A percentile compares a stretch with the other conserved stretches of the same genome.
Conservation (phyloP, 176 grass and related monocot species). For the Hsuehochloa calcarea region DNA sequence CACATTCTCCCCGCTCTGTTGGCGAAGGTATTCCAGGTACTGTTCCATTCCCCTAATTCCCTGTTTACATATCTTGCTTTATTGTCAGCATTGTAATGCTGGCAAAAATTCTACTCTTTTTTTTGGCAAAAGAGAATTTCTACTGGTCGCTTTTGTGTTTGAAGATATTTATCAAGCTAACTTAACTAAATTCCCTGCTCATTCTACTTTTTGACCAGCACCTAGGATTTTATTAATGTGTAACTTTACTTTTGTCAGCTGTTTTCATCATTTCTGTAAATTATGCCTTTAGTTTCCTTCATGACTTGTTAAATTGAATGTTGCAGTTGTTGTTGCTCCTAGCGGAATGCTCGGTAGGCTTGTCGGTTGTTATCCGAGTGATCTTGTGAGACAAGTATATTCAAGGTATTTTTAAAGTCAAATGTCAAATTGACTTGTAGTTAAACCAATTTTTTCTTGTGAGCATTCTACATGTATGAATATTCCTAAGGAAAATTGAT, state of each 20-base stretch:
- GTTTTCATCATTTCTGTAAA: slow-evolving; percentile 16
- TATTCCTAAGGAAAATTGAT: slow-evolving; percentile 15
- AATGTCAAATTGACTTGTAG: neutral
- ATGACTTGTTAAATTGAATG: slow-evolving; percentile 33
- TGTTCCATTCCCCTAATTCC: slow-evolving; percentile 15
- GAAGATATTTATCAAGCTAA: neutral
- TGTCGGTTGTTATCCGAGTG: slow-evolving; percentile 91
- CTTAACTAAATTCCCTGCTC: neutral
- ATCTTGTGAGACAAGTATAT: slow-evolving; percentile 96
- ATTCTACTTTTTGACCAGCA: neutral
- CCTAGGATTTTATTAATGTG: neutral
- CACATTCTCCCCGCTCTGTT: slow-evolving; percentile 59
- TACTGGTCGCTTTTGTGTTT: no score
- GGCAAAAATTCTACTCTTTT: neutral
- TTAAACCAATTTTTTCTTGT: neutral
- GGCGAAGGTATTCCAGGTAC: slow-evolving; percentile 89
- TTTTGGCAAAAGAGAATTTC: neutral
- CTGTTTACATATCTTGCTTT: slow-evolving; percentile 18
- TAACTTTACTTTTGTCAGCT: slow-evolving; percentile 19
- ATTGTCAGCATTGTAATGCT: neutral
- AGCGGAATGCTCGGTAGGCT: slow-evolving; percentile 97
- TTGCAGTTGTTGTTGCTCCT: slow-evolving; percentile 96
- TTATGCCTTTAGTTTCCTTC: slow-evolving; percentile 12
- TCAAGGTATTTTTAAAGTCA: slow-evolving; percentile 55
- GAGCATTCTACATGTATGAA: neutral